Percentiles rank a stretch among this genome's conserved stretches.
Conservation (phyloP, 495 filamentous ascomycete genomes). For the Penicillium tannophilum region DNA sequence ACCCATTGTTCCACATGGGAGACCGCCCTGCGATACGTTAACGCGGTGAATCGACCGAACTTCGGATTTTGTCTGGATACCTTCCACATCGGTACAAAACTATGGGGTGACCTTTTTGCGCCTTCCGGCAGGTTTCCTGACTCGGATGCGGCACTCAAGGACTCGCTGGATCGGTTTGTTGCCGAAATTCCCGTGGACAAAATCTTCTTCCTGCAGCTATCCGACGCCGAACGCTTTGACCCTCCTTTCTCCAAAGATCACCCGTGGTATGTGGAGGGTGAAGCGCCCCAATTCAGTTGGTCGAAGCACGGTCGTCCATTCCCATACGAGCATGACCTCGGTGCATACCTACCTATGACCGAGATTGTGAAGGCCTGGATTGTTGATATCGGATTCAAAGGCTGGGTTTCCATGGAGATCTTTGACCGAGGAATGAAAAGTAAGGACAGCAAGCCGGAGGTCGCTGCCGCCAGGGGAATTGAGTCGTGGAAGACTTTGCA, state of each 20-base stretch:
- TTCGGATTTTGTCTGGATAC: constrained; percentile 67
- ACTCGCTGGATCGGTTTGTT: constrained; percentile 57
- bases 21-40: constrained; percentile 58
- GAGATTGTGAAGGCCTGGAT: constrained; percentile 52
- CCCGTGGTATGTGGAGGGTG: constrained; percentile 60
- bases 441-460: constrained; percentile 25
- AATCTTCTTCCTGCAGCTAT: constrained; percentile 74
- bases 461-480: constrained; percentile 23
- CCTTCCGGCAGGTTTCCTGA: constrained; percentile 52
- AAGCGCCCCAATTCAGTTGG: constrained; percentile 75
- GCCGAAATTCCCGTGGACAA: constrained; percentile 55
- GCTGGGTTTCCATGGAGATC: constrained; percentile 74
- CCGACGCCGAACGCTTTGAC: constrained; percentile 65
- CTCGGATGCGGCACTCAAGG: constrained; percentile 53
- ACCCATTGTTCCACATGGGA: constrained; percentile 65
- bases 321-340: constrained; percentile 61
- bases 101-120: constrained; percentile 64
- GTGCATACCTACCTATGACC: constrained; percentile 63
- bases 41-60: constrained; percentile 58
- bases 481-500: constrained; percentile 23
- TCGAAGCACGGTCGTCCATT: constrained; percentile 72
- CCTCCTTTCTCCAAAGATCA: constrained; percentile 62
- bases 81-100: constrained; percentile 67
- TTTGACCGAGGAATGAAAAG: constrained; percentile 68
- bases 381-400: constrained; percentile 61